phyloP scores from a whole-genome alignment of 257 asterid genomes.

The Scutellaria baicalensis region DNA sequence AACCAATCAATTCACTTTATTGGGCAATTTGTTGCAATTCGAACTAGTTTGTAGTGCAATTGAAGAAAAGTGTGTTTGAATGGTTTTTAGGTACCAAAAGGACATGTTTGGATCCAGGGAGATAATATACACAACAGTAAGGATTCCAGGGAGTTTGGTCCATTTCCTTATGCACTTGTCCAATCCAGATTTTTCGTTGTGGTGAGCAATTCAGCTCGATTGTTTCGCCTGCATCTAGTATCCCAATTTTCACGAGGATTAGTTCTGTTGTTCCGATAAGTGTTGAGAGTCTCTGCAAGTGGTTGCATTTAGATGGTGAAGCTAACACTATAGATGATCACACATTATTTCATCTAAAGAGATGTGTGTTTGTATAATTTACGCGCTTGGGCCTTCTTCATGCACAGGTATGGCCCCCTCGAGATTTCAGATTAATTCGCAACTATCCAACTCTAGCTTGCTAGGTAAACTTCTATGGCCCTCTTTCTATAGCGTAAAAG shows the following conservation, averaged over 20 bases:
- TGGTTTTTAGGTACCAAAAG: constrained; percentile 58
- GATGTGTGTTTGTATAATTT: no score
- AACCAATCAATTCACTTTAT: not conserved
- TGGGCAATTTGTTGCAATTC: not conserved
- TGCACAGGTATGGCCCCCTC: not conserved
- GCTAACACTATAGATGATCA: no score
- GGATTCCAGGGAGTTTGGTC: constrained; percentile 72
- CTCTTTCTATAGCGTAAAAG: not conserved
- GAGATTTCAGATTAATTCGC: constrained; percentile 38
- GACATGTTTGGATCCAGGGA: constrained; percentile 87
- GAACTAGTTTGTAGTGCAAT: not conserved
- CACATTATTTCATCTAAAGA: no score
- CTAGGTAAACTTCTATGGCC: constrained; percentile 15
- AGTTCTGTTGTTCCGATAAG: no score
- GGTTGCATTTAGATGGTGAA: no score
- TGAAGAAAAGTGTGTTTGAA: not conserved
- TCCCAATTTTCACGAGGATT: no score
- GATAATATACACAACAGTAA: constrained; percentile 37
- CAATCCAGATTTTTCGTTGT: constrained; percentile 46
- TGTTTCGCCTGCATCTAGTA: not conserved
- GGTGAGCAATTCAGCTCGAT: constrained; percentile 30
- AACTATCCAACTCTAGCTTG: constrained; percentile 12
- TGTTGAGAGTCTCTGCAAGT: no score
- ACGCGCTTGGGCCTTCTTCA: no score
- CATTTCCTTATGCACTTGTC: constrained; percentile 67